Conservation (phyloP, 2,329 filamentous ascomycete species). For the Ascosphaera aggregata region DNA sequence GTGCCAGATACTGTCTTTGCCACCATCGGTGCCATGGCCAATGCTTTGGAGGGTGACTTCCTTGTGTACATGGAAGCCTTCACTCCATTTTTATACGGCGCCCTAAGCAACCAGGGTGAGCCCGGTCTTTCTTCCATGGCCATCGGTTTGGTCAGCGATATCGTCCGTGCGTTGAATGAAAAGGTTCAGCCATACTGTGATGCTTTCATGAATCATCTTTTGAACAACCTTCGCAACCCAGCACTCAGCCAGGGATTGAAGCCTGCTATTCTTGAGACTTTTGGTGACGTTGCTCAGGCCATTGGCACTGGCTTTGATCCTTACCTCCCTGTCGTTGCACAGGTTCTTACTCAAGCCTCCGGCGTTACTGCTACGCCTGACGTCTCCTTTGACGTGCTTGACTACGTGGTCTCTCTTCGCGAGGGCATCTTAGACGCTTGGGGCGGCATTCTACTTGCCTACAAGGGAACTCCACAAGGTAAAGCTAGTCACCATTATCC, state of each 20-base stretch:
- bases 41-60: slow-evolving; percentile 79
- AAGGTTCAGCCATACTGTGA: slow-evolving; percentile 91
- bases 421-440: slow-evolving; percentile 99
- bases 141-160: slow-evolving; percentile 90
- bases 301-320: slow-evolving; percentile 83
- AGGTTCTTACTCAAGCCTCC: slow-evolving; percentile 83
- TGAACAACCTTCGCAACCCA: slow-evolving; percentile 74
- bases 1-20: slow-evolving; percentile 90
- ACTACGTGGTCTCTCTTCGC: slow-evolving; percentile 83
- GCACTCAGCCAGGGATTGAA: slow-evolving; percentile 91
- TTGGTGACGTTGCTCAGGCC: slow-evolving; percentile 89
- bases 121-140: slow-evolving; percentile 87
- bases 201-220: slow-evolving; percentile 90
- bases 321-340: slow-evolving; percentile 76
- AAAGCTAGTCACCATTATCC: slow-evolving; percentile 5
- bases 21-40: slow-evolving; percentile 75
- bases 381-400: slow-evolving; percentile 80
- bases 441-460: slow-evolving; percentile 86
- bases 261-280: slow-evolving; percentile 91
- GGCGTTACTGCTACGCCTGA: slow-evolving; percentile 57
- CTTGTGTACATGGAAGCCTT: slow-evolving; percentile 96
- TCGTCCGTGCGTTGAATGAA: slow-evolving; percentile 74
- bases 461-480: slow-evolving; percentile 42
- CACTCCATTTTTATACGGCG: slow-evolving; percentile 76
- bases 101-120: slow-evolving; percentile 87